Conservation (phyloP, 2,329 filamentous ascomycete species). For the Falciphora oryzae region DNA sequence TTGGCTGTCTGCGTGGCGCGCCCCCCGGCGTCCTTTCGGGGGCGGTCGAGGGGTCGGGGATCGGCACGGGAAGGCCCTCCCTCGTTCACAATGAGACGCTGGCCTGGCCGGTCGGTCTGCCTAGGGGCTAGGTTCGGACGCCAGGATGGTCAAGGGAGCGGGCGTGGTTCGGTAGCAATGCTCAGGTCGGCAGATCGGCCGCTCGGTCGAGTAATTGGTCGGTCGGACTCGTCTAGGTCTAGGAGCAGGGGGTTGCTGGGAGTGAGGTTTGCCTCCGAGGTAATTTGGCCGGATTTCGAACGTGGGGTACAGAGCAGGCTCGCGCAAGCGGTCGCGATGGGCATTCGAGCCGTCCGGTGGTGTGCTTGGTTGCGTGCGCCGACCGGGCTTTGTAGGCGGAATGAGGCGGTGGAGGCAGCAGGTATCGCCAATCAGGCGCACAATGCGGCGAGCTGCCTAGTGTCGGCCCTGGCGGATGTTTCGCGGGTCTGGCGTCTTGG, state of each 20-base stretch:
- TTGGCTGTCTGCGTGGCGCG: conserved; percentile 2
- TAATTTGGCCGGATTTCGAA: not conserved
- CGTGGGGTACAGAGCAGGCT: not conserved
- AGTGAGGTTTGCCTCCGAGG: too few species aligned
- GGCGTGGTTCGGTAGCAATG: not conserved
- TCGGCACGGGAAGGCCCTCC: not conserved
- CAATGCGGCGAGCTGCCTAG: not conserved
- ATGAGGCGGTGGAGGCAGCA: not conserved
- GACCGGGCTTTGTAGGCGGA: not conserved
- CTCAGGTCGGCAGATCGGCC: not conserved
- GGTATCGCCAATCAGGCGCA: not conserved
- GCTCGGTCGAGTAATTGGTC: not conserved
- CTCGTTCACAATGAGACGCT: not conserved
- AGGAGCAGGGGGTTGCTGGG: not conserved
- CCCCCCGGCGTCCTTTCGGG: too few species aligned
- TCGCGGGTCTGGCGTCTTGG: not conserved
- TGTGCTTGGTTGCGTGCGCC: not conserved
- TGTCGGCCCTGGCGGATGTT: not conserved
- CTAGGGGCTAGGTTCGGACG: not conserved
- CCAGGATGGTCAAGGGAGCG: not conserved
- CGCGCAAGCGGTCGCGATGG: not conserved
- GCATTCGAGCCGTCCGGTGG: not conserved
- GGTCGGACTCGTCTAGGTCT: too few species aligned
- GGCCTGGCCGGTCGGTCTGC: not conserved
- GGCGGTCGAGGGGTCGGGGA: not conserved